Evolutionary conservation across 2,329 filamentous ascomycete species (phyloP).

Genomic region (Neonectria magnoliae): DNA sequence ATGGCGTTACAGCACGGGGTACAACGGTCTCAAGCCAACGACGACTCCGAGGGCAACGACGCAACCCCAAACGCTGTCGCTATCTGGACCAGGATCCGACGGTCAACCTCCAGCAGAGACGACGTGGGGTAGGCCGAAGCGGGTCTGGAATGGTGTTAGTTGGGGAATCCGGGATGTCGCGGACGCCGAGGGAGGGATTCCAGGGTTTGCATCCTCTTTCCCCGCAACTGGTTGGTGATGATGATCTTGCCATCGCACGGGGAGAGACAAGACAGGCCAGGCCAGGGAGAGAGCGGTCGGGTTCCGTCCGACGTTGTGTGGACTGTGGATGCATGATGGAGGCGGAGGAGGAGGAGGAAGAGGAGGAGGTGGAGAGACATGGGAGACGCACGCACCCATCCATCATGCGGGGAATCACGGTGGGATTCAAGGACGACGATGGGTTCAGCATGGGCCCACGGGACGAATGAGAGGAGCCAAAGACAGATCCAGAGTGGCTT

Average conservation of each 20-base stretch:
- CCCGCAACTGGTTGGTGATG: slow-evolving; percentile 16
- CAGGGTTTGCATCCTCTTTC: not conserved
- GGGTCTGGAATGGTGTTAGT: slow-evolving; percentile 19
- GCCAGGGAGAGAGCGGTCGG: not conserved
- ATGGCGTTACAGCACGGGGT: not conserved
- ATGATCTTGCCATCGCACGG: too few species aligned
- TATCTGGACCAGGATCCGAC: slow-evolving; percentile 12
- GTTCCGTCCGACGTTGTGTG: not conserved
- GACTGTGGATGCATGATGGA: not conserved
- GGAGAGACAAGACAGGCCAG: too few species aligned
- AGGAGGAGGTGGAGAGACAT: not conserved
- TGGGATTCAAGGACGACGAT: not conserved
- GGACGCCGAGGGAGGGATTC: slow-evolving; percentile 4
- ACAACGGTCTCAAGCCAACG: not conserved
- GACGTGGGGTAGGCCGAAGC: slow-evolving; percentile 28
- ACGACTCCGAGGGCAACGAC: slow-evolving; percentile 6
- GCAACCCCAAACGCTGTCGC: slow-evolving; percentile 14
- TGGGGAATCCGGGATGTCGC: slow-evolving; percentile 34
- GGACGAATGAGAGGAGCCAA: slow-evolving; percentile 15
- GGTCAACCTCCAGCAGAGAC: not conserved
- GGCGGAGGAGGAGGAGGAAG: not conserved
- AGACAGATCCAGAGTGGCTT: not conserved
- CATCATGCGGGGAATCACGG: slow-evolving; percentile 27
- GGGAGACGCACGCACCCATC: not conserved
- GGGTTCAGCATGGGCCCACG: slow-evolving; percentile 11